Evolutionary conservation across 495 filamentous ascomycete species (phyloP).

Genomic region (Sabuloglossum arenarium): DNA sequence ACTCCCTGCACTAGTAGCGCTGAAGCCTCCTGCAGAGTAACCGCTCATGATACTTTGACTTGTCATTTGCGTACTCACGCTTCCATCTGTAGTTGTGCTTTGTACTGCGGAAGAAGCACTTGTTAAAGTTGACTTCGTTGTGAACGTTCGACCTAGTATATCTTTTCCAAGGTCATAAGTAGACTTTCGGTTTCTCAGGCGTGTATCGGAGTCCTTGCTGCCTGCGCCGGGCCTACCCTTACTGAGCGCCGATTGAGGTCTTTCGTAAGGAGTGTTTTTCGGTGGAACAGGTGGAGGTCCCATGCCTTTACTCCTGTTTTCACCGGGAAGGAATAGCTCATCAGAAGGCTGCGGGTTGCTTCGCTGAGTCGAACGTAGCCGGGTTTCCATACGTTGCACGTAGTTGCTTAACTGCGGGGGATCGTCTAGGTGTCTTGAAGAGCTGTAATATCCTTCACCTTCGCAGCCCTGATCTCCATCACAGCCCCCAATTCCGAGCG

Average conservation of each 20-base stretch:
- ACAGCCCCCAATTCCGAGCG: constrained; percentile 40
- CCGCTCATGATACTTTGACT: constrained; percentile 85
- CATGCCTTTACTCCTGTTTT: constrained; percentile 15
- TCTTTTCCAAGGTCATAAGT: constrained; percentile 61
- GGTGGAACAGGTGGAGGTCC: constrained; percentile 31
- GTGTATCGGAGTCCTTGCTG: constrained; percentile 17
- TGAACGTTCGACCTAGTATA: constrained; percentile 52
- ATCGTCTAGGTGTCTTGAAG: constrained; percentile 23
- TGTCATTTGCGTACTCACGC: constrained; percentile 53
- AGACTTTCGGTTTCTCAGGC: constrained; percentile 45
- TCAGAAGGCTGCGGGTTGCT: not conserved
- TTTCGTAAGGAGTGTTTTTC: constrained; percentile 30
- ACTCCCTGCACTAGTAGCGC: constrained; percentile 87
- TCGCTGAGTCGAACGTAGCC: constrained; percentile 25
- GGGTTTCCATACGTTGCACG: constrained; percentile 71
- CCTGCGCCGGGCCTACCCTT: constrained; percentile 10
- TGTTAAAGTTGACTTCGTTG: constrained; percentile 70
- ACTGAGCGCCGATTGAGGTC: constrained; percentile 25
- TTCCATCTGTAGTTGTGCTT: constrained; percentile 52
- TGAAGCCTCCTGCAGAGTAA: constrained; percentile 70
- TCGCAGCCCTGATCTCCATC: constrained; percentile 28
- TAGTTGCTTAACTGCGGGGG: constrained; percentile 63
- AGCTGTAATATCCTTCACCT: constrained; percentile 23
- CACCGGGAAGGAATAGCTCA: constrained; percentile 7
- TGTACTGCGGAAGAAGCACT: constrained; percentile 46